phyloP scores from a whole-genome alignment of 129 eudicot species.

The Centrapalus pauciflorus region DNA sequence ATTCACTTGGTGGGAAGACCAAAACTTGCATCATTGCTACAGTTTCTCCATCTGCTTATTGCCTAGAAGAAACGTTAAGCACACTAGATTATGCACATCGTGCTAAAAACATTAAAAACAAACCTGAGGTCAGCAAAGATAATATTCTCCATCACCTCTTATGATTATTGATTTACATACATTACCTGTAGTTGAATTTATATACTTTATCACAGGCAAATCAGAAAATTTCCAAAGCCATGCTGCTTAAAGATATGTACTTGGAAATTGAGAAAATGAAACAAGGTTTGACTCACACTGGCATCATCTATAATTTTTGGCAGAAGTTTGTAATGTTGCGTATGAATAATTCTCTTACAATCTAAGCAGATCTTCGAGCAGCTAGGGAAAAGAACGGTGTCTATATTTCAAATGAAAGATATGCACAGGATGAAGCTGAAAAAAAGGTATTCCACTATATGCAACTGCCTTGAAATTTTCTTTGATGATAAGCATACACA shows the following conservation, averaged over 20 bases:
- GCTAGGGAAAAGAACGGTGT: slow-evolving; percentile 94
- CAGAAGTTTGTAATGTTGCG: background rate
- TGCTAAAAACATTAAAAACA: slow-evolving; percentile 84
- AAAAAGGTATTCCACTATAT: slow-evolving; percentile 53
- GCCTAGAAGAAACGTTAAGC: slow-evolving; percentile 87
- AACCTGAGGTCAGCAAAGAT: slow-evolving; percentile 64
- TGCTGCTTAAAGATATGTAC: slow-evolving; percentile 74
- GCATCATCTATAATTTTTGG: background rate
- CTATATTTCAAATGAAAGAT: slow-evolving; percentile 81
- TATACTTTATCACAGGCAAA: slow-evolving; percentile 54
- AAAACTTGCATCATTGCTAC: slow-evolving; percentile 92
- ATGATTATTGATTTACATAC: background rate
- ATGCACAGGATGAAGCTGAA: slow-evolving; percentile 75
- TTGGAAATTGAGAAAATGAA: slow-evolving; percentile 84
- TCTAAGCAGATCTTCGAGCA: slow-evolving; percentile 72
- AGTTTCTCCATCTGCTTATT: slow-evolving; percentile 73
- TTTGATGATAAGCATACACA: background rate
- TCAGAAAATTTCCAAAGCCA: slow-evolving; percentile 72
- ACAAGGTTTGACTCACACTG: slow-evolving; percentile 52
- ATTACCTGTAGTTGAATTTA: background rate
- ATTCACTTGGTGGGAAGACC: slow-evolving; percentile 88
- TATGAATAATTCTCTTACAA: background rate
- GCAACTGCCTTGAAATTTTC: background rate
- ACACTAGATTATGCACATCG: slow-evolving; percentile 88
- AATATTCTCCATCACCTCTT: background rate